These are phyloP conservation scores for Omphalotus olearius DNA, from an alignment of 1,284 basidiomycete genomes.

Conservation along the genomic window DNA sequence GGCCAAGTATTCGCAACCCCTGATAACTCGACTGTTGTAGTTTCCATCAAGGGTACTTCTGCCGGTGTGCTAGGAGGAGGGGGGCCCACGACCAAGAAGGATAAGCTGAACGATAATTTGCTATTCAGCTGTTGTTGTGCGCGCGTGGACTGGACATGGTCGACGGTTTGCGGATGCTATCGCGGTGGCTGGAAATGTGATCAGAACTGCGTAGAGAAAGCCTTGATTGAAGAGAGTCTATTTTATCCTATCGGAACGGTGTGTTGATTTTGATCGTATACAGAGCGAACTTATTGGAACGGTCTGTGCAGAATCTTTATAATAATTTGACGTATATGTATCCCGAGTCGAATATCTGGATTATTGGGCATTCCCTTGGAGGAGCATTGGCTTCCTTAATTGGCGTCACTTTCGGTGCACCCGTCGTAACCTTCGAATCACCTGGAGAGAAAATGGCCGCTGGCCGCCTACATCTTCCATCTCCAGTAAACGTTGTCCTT, in stretches of 20 bases:
- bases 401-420: constrained; percentile 84
- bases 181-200: constrained; percentile 82
- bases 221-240: constrained; percentile 79
- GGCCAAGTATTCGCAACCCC: constrained; percentile 86
- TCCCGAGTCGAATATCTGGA: constrained; percentile 90
- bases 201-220: constrained; percentile 75
- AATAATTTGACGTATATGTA: constrained; percentile 94
- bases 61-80: constrained; percentile 76
- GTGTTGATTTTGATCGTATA: constrained; percentile 23
- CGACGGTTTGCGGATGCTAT: constrained; percentile 91
- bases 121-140: constrained; percentile 98
- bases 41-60: constrained; percentile 94
- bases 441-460: constrained; percentile 91
- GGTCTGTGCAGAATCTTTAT: constrained; percentile 70
- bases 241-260: constrained; percentile 88
- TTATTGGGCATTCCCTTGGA: constrained; percentile 86
- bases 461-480: constrained; percentile 82
- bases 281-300: neutral
- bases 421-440: constrained; percentile 87
- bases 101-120: constrained; percentile 95
- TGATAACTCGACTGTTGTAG: constrained; percentile 83
- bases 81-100: constrained; percentile 85
- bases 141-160: constrained; percentile 91
- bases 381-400: constrained; percentile 84
- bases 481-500: constrained; percentile 45